Evolutionary conservation across 2,329 filamentous ascomycete genomes (phyloP).

Genomic region (Emmonsiellopsis sp.): DNA sequence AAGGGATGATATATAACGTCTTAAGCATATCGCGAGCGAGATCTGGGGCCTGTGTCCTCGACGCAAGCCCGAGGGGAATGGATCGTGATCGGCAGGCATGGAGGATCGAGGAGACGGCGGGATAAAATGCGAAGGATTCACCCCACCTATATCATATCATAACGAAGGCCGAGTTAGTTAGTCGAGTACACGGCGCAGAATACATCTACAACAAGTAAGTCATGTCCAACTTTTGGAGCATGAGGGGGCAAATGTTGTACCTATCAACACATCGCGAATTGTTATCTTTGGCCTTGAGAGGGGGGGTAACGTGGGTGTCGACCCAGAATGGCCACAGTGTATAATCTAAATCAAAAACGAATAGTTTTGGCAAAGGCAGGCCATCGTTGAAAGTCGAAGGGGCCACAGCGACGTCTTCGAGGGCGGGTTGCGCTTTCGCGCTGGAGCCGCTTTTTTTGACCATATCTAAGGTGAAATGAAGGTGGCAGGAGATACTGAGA

Average conservation of each 20-base stretch:
- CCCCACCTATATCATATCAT: constrained; percentile 35
- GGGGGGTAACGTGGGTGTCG: constrained; percentile 77
- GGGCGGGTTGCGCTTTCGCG: constrained; percentile 4
- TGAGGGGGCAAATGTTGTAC: constrained; percentile 14
- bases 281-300: constrained; percentile 54
- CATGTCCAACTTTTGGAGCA: background rate
- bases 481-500: too few relatives aligned
- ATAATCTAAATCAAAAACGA: constrained; percentile 96
- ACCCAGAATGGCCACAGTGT: constrained; percentile 99
- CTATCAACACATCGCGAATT: constrained; percentile 36
- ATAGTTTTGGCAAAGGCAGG: constrained; percentile 66
- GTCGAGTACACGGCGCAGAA: background rate
- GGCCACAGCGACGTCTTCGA: constrained; percentile 18
- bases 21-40: constrained; percentile 73
- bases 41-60: constrained; percentile 68
- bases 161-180: background rate
- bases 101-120: constrained; percentile 58
- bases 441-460: constrained; percentile 7
- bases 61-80: constrained; percentile 62
- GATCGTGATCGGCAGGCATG: constrained; percentile 46
- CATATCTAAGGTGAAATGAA: background rate
- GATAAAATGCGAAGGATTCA: constrained; percentile 62
- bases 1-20: constrained; percentile 53
- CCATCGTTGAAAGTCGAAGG: constrained; percentile 54
- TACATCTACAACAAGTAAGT: background rate